phyloP scores from a whole-genome alignment of 495 filamentous ascomycete genomes.

The Penicillium flavigenum region DNA sequence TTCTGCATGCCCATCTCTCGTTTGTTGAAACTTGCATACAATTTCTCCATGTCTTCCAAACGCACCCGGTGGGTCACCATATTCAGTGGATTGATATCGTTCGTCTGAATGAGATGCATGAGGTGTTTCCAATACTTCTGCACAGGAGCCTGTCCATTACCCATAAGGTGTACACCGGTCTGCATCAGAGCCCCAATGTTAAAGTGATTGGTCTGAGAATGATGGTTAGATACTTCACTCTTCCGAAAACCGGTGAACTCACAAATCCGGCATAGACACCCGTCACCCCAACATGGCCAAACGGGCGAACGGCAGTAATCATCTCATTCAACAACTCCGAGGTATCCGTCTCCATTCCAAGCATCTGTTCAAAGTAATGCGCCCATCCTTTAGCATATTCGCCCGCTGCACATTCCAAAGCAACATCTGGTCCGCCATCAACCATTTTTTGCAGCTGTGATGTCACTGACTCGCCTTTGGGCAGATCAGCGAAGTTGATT shows the following conservation, averaged over 20 bases:
- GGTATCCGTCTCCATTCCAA: slow-evolving; percentile 82
- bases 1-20: slow-evolving; percentile 66
- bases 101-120: slow-evolving; percentile 61
- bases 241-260: slow-evolving; percentile 30
- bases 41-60: slow-evolving; percentile 67
- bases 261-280: slow-evolving; percentile 83
- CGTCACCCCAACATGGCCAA: slow-evolving; percentile 73
- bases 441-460: slow-evolving; percentile 71
- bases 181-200: slow-evolving; percentile 87
- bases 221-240: neutral
- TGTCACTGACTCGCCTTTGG: slow-evolving; percentile 59
- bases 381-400: slow-evolving; percentile 83
- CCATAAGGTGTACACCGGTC: slow-evolving; percentile 75
- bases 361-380: slow-evolving; percentile 70
- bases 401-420: slow-evolving; percentile 79
- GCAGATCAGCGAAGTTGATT: slow-evolving; percentile 56
- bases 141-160: slow-evolving; percentile 83
- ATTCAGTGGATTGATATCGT: slow-evolving; percentile 69
- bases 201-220: slow-evolving; percentile 70
- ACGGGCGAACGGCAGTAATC: slow-evolving; percentile 73
- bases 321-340: slow-evolving; percentile 88
- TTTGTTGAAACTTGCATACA: slow-evolving; percentile 68
- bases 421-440: slow-evolving; percentile 69
- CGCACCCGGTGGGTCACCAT: slow-evolving; percentile 78
- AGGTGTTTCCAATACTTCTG: slow-evolving; percentile 81